These are phyloP conservation scores for Coleophoma eucalyptorum DNA, from an alignment of 2,329 filamentous ascomycete genomes.

Conservation along the genomic window DNA sequence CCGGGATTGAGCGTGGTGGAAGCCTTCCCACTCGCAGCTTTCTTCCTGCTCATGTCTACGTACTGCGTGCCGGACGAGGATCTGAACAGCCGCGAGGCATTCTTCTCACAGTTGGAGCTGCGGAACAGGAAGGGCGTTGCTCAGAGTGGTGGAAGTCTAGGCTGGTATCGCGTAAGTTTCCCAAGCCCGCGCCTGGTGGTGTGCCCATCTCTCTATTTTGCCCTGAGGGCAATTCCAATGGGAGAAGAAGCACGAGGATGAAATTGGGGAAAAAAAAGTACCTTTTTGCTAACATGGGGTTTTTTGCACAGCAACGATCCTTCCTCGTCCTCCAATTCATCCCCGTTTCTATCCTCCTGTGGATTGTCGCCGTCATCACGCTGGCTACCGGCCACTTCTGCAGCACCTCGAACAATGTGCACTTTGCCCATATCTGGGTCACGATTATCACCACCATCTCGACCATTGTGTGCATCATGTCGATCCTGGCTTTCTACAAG, in stretches of 20 bases:
- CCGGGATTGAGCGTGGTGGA: slow-evolving; percentile 35
- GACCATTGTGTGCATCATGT: slow-evolving; percentile 9
- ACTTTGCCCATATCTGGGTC: slow-evolving; percentile 33
- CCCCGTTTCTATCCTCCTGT: slow-evolving; percentile 22
- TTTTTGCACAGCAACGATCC: slow-evolving; percentile 1
- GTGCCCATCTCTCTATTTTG: neutral
- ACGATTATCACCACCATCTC: slow-evolving; percentile 6
- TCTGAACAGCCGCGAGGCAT: slow-evolving; percentile 23
- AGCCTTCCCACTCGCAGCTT: slow-evolving; percentile 35
- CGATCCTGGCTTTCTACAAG: slow-evolving; percentile 12
- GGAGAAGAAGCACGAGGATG: no score
- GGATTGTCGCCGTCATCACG: slow-evolving; percentile 27
- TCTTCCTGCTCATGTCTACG: slow-evolving; percentile 40
- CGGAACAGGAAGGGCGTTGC: neutral
- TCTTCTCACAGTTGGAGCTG: slow-evolving; percentile 22
- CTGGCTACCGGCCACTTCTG: slow-evolving; percentile 27
- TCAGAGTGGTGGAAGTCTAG: neutral
- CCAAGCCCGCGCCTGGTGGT: neutral
- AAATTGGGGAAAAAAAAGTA: no score
- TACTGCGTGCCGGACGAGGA: slow-evolving; percentile 32
- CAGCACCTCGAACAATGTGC: slow-evolving; percentile 22
- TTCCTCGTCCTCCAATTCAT: slow-evolving; percentile 37
- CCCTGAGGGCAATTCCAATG: neutral
- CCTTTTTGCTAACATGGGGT: no score
- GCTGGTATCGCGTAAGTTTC: slow-evolving; percentile 17